A percentile compares a stretch with the other conserved stretches of the same genome.
Evolutionary conservation across 2,329 filamentous ascomycete species (phyloP).

Genomic region (Fusarium protoensiforme): DNA sequence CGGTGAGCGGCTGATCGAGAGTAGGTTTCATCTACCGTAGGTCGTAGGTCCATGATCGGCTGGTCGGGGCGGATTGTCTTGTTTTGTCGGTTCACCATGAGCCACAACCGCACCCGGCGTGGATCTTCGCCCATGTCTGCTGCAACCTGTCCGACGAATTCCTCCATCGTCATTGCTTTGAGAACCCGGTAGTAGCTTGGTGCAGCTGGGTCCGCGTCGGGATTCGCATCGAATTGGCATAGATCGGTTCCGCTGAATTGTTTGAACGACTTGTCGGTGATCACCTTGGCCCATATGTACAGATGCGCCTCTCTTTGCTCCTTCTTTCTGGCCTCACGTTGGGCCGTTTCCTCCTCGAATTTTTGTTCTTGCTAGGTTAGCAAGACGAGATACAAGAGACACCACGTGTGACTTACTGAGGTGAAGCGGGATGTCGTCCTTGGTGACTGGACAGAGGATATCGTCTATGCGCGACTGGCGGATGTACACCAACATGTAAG

Average conservation of each 20-base stretch:
- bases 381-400: not conserved
- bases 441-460: conserved; percentile 80
- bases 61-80: conserved; percentile 94
- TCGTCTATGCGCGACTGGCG: conserved; percentile 86
- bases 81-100: conserved; percentile 98
- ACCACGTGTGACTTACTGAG: conserved; percentile 67
- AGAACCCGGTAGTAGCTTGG: conserved; percentile 80
- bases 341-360: conserved; percentile 83
- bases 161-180: conserved; percentile 78
- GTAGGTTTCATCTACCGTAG: conserved; percentile 79
- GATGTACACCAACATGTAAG: conserved; percentile 99
- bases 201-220: conserved; percentile 74
- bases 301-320: conserved; percentile 95
- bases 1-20: conserved; percentile 65
- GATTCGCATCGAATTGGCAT: conserved; percentile 72
- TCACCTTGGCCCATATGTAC: conserved; percentile 85
- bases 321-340: conserved; percentile 80
- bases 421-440: conserved; percentile 83
- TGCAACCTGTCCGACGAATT: conserved; percentile 79
- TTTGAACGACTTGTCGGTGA: conserved; percentile 84
- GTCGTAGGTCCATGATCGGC: conserved; percentile 80
- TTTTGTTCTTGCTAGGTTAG: conserved; percentile 65
- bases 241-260: conserved; percentile 88
- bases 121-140: conserved; percentile 75
- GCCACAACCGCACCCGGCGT: conserved; percentile 84